These are phyloP conservation scores for Boletus rubescentipes DNA, from an alignment of 768 basidiomycete species.

Conservation along the genomic window DNA sequence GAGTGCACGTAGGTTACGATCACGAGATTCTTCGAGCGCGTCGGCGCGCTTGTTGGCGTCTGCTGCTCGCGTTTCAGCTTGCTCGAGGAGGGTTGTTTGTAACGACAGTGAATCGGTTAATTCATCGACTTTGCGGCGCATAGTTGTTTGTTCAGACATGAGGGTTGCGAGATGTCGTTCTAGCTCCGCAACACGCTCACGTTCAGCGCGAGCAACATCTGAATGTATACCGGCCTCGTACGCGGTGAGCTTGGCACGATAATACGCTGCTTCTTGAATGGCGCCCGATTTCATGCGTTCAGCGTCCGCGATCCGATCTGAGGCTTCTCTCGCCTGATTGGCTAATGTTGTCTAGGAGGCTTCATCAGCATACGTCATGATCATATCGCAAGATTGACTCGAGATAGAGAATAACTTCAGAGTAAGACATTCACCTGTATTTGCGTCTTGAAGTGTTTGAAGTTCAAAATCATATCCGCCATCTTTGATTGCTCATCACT, in stretches of 20 bases:
- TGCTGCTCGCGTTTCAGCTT: slow-evolving; percentile 73
- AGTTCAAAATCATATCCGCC: slow-evolving; percentile 69
- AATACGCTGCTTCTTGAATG: slow-evolving; percentile 92
- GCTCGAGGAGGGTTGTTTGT: slow-evolving; percentile 74
- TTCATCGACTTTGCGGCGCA: slow-evolving; percentile 72
- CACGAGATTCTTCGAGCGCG: slow-evolving; percentile 65
- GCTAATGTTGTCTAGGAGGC: slow-evolving; percentile 59
- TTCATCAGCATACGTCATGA: slow-evolving; percentile 10
- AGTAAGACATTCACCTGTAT: slow-evolving; percentile 65
- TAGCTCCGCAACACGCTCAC: slow-evolving; percentile 71
- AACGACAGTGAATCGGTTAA: slow-evolving; percentile 70
- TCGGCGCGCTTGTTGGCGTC: slow-evolving; percentile 80
- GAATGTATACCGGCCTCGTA: slow-evolving; percentile 66
- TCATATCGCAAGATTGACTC: not conserved
- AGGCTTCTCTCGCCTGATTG: slow-evolving; percentile 73
- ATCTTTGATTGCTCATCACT: slow-evolving; percentile 49
- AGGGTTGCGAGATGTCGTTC: slow-evolving; percentile 67
- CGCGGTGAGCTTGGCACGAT: slow-evolving; percentile 91
- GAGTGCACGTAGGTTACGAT: slow-evolving; percentile 60
- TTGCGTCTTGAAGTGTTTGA: slow-evolving; percentile 87
- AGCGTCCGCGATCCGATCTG: slow-evolving; percentile 75
- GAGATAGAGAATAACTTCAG: not conserved
- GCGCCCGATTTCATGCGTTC: slow-evolving; percentile 77
- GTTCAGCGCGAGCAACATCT: slow-evolving; percentile 71
- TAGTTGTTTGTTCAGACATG: slow-evolving; percentile 58